A percentile compares a stretch with the other conserved stretches of the same genome.
phyloP scores from a whole-genome alignment of 257 asterid genomes.

The Solanum pinnatisectum region DNA sequence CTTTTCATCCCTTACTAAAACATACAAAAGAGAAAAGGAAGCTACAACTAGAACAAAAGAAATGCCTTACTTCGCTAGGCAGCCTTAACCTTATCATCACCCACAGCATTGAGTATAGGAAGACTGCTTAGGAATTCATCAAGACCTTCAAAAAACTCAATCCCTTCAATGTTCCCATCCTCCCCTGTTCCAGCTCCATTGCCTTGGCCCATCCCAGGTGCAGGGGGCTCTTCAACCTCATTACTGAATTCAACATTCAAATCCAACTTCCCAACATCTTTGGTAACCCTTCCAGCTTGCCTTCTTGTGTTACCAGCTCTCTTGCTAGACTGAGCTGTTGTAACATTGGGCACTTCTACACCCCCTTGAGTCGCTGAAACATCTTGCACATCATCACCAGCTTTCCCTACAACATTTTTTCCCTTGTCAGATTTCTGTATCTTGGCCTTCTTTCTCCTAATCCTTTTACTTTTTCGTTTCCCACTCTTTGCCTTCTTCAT shows the following conservation, averaged over 20 bases:
- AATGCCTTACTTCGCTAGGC: constrained; percentile 35
- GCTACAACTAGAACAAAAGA: constrained; percentile 23
- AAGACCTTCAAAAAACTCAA: constrained; percentile 90
- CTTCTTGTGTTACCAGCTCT: constrained; percentile 42
- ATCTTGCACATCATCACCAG: constrained; percentile 16
- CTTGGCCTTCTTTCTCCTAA: constrained; percentile 26
- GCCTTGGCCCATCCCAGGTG: constrained; percentile 38
- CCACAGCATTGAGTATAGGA: constrained; percentile 75
- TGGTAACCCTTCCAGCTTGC: constrained; percentile 66
- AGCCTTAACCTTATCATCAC: constrained; percentile 81
- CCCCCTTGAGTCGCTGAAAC: constrained; percentile 30
- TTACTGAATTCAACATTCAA: constrained; percentile 89
- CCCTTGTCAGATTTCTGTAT: constrained; percentile 42
- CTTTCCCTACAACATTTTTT: constrained; percentile 22
- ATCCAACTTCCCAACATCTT: constrained; percentile 68
- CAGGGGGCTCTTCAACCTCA: constrained; percentile 69
- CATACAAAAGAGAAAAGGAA: constrained; percentile 19
- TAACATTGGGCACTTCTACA: constrained; percentile 27
- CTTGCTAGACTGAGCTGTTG: constrained; percentile 34
- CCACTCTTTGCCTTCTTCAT: constrained; percentile 18
- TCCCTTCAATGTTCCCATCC: constrained; percentile 81
- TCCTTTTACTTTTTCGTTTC: constrained; percentile 16
- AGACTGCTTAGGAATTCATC: constrained; percentile 89
- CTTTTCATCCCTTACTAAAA: constrained; percentile 29
- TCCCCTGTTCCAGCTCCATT: constrained; percentile 56